Conservation (phyloP, 2,329 filamentous ascomycete species). For the Fusarium sp. region DNA sequence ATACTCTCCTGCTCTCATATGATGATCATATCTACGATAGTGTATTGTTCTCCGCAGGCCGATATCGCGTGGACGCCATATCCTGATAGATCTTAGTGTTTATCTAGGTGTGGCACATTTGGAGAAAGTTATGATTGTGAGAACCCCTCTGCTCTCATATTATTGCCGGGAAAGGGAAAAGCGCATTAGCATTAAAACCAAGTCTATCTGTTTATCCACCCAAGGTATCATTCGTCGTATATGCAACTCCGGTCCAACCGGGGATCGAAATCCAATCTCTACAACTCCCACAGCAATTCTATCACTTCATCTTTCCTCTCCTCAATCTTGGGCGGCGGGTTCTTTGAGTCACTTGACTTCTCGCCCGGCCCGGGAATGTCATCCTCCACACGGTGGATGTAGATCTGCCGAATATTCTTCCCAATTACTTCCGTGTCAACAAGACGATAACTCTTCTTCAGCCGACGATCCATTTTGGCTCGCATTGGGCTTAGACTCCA, state of each 20-base stretch:
- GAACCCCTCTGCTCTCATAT: slow-evolving; percentile 16
- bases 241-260: slow-evolving; percentile 24
- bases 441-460: slow-evolving; percentile 65
- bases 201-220: slow-evolving; percentile 26
- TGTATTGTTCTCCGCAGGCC: slow-evolving; percentile 27
- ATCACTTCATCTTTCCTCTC: slow-evolving; percentile 57
- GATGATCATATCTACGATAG: background rate
- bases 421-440: slow-evolving; percentile 56
- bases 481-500: slow-evolving; percentile 66
- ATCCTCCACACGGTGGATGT: slow-evolving; percentile 59
- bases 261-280: slow-evolving; percentile 6
- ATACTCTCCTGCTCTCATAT: background rate
- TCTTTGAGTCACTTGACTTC: slow-evolving; percentile 34
- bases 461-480: slow-evolving; percentile 46
- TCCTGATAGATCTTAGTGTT: slow-evolving; percentile 4
- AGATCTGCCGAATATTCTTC: slow-evolving; percentile 64
- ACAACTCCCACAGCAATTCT: slow-evolving; percentile 59
- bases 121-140: slow-evolving; percentile 11
- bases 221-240: slow-evolving; percentile 42
- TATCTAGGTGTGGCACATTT: slow-evolving; percentile 13
- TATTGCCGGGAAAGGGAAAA: slow-evolving; percentile 32
- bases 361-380: slow-evolving; percentile 50
- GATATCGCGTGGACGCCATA: slow-evolving; percentile 30
- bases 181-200: slow-evolving; percentile 42
- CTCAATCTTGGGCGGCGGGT: slow-evolving; percentile 25